phyloP scores from a whole-genome alignment of 2,329 filamentous ascomycete genomes.

The Leptoxyphium fumago region DNA sequence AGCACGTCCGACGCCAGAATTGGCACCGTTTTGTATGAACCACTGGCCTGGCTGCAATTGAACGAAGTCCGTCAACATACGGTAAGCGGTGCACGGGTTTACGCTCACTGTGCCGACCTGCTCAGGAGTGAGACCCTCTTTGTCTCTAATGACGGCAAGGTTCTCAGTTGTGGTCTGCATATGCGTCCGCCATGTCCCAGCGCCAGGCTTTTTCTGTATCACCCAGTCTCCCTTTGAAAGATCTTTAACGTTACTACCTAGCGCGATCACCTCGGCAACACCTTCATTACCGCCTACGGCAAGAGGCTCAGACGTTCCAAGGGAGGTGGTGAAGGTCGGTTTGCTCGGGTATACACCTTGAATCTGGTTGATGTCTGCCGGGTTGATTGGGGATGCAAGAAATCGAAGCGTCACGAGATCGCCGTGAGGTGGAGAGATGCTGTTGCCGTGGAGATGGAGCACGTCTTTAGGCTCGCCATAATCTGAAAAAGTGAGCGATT shows the following conservation, averaged over 20 bases:
- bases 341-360: conserved; percentile 90
- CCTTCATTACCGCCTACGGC: conserved; percentile 84
- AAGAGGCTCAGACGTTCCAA: conserved; percentile 63
- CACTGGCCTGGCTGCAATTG: conserved; percentile 60
- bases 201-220: conserved; percentile 66
- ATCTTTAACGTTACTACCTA: conserved; percentile 46
- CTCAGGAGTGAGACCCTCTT: conserved; percentile 52
- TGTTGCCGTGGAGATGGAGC: conserved; percentile 55
- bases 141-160: conserved; percentile 56
- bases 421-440: conserved; percentile 61
- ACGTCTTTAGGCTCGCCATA: conserved; percentile 64
- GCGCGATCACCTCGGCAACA: conserved; percentile 72
- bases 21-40: conserved; percentile 96
- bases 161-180: conserved; percentile 47
- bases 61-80: conserved; percentile 75
- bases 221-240: conserved; percentile 80
- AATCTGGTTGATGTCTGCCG: conserved; percentile 94
- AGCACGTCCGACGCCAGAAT: conserved; percentile 79
- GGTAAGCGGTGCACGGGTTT: conserved; percentile 88
- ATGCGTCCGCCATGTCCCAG: conserved; percentile 93
- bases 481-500: conserved; percentile 61
- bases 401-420: conserved; percentile 64
- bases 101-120: conserved; percentile 82
- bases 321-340: conserved; percentile 57
- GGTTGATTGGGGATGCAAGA: conserved; percentile 86